These are phyloP conservation scores for Pestalotiopsis sp. DNA, from an alignment of 2,329 filamentous ascomycete species.

Conservation along the genomic window DNA sequence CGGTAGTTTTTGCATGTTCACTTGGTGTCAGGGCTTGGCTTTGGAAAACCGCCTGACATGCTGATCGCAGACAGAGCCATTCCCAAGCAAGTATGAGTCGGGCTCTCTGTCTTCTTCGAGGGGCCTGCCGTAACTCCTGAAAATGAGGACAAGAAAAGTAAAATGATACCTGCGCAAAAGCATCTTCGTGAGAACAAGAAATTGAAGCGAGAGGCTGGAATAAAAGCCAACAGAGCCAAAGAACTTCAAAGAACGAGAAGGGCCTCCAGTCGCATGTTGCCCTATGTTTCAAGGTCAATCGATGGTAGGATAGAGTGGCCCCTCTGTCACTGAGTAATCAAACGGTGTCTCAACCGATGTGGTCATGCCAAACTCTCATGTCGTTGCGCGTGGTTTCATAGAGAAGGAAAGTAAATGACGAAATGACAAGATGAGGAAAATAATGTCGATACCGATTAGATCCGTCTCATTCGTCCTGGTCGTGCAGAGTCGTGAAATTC, in stretches of 20 bases:
- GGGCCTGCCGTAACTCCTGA: too few species aligned
- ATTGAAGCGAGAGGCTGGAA: too few species aligned
- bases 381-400: constrained; percentile 1
- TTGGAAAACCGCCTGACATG: too few species aligned
- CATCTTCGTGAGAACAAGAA: too few species aligned
- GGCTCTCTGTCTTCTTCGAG: too few species aligned
- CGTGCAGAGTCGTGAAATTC: neutral
- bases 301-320: neutral
- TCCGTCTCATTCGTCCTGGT: neutral
- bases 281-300: neutral
- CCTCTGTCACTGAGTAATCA: neutral
- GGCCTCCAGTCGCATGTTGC: neutral
- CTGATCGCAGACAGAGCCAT: too few species aligned
- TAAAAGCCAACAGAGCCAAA: neutral
- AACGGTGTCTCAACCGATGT: neutral
- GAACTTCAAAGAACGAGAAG: neutral
- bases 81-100: too few species aligned
- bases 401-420: neutral
- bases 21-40: too few species aligned
- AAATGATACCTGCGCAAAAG: too few species aligned
- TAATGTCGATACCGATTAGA: neutral
- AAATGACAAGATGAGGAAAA: neutral
- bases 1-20: neutral
- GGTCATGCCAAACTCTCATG: neutral
- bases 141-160: too few species aligned